phyloP scores from a whole-genome alignment of 305 asterid genomes.

The Fraxinus albicans region DNA sequence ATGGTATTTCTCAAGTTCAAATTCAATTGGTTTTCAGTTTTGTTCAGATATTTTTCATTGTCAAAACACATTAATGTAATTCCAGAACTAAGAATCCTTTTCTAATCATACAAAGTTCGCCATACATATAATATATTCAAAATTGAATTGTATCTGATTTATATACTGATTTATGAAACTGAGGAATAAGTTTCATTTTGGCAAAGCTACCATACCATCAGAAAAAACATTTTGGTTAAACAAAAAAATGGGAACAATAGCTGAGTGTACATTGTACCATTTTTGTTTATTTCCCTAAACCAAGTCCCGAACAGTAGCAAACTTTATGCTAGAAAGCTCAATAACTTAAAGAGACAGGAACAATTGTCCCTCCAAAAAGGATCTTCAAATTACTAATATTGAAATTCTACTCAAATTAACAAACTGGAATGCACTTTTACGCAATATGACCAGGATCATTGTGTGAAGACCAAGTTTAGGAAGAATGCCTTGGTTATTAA shows the following conservation, averaged over 20 bases:
- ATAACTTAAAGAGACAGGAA: neutral
- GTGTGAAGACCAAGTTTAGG: neutral
- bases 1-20: no score
- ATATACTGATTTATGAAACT: neutral
- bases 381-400: neutral
- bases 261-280: neutral
- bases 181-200: no score
- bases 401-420: neutral
- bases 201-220: no score
- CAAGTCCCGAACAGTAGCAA: neutral
- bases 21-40: no score
- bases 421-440: neutral
- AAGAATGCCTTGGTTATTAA: neutral
- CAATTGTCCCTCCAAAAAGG: constrained; percentile 4
- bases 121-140: no score
- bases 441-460: neutral
- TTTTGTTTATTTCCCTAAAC: neutral
- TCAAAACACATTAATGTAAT: no score
- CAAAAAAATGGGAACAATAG: no score
- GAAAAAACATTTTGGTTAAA: no score
- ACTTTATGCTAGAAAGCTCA: neutral
- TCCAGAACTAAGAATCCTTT: no score
- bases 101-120: no score
- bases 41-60: no score
- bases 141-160: no score